phyloP scores from a whole-genome alignment of 2,329 filamentous ascomycete species.

The Atkinsonella texensis region DNA sequence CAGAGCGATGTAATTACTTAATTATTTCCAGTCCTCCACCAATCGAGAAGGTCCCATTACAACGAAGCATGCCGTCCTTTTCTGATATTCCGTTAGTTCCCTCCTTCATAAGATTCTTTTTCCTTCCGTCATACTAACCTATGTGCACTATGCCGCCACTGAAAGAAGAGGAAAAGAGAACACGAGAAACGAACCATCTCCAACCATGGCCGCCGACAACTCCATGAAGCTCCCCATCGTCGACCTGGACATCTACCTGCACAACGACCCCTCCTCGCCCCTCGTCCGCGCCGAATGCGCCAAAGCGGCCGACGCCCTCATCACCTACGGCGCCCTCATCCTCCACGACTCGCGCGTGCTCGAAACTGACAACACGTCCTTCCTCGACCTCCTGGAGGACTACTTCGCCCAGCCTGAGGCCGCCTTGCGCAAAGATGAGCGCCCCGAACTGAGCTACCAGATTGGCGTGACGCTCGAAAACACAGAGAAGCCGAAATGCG shows the following conservation, averaged over 20 bases:
- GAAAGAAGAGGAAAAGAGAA: not conserved
- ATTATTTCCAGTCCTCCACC: too few species aligned
- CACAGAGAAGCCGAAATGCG: constrained; percentile 52
- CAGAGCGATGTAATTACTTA: too few species aligned
- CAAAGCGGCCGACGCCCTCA: constrained; percentile 42
- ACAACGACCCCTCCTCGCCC: constrained; percentile 27
- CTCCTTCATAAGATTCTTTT: not conserved
- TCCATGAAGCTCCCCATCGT: constrained; percentile 48
- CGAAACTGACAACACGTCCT: constrained; percentile 40
- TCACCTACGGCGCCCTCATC: constrained; percentile 47
- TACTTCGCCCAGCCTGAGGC: constrained; percentile 47
- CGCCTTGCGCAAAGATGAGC: constrained; percentile 36
- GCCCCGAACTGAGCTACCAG: constrained; percentile 47
- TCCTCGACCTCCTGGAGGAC: constrained; percentile 51
- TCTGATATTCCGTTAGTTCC: too few species aligned
- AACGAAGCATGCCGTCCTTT: too few species aligned
- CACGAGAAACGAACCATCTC: not conserved
- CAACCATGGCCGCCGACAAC: constrained; percentile 8
- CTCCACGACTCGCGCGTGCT: constrained; percentile 48
- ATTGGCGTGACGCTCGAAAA: constrained; percentile 51
- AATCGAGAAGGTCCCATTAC: too few species aligned
- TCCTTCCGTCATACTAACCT: not conserved
- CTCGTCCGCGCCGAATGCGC: constrained; percentile 38
- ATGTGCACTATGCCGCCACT: not conserved
- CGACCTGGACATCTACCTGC: constrained; percentile 46